phyloP scores from a whole-genome alignment of 192 early-diverging fungal species.

The Entomortierella lignicola region DNA sequence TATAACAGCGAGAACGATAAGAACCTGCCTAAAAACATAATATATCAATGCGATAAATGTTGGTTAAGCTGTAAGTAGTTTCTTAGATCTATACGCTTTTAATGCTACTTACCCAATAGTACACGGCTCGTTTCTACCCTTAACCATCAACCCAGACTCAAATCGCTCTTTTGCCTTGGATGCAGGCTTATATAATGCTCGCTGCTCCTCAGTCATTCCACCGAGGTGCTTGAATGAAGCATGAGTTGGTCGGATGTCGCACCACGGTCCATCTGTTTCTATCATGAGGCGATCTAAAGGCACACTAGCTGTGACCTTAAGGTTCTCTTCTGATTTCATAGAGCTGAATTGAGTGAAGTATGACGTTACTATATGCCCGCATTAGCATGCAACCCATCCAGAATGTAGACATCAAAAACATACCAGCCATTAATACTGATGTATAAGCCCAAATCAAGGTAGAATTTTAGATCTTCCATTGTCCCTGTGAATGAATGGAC shows the following conservation, averaged over 20 bases:
- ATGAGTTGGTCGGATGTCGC: conserved; percentile 89
- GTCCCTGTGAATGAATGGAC: conserved; percentile 92
- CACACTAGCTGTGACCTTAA: conserved; percentile 74
- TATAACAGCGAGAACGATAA: conserved; percentile 71
- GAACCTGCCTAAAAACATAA: conserved; percentile 63
- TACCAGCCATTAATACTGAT: conserved; percentile 95
- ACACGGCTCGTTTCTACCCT: conserved; percentile 88
- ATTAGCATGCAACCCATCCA: neutral
- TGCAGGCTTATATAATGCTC: conserved; percentile 49
- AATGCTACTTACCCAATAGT: conserved; percentile 62
- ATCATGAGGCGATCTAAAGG: conserved; percentile 87
- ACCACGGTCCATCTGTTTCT: conserved; percentile 95
- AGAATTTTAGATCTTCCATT: conserved; percentile 67
- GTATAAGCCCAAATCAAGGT: conserved; percentile 76
- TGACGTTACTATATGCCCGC: neutral
- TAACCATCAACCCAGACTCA: conserved; percentile 72
- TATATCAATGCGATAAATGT: too few species aligned
- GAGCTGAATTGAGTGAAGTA: conserved; percentile 54
- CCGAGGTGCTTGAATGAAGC: conserved; percentile 75
- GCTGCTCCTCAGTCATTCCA: conserved; percentile 24
- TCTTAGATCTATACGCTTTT: too few species aligned
- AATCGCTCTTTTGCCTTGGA: conserved; percentile 81
- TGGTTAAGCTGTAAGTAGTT: too few species aligned
- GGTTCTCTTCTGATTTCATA: conserved; percentile 87
- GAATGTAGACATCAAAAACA: neutral